Evolutionary conservation across 2,329 filamentous ascomycete genomes (phyloP).

Genomic region (Ophiostoma montium): DNA sequence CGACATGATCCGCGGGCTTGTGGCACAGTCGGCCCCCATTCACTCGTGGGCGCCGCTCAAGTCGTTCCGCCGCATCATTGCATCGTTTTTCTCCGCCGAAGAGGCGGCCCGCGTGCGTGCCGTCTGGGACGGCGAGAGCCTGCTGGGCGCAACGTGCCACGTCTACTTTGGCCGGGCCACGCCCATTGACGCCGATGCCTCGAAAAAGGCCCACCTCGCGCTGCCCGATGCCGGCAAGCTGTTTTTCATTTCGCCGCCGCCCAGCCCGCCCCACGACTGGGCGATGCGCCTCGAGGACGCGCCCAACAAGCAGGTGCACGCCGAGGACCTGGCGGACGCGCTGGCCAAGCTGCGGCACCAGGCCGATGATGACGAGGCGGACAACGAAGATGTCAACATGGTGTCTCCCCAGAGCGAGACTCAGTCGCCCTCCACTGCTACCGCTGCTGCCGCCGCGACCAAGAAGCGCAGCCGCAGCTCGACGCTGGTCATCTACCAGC

Average conservation of each 20-base stretch:
- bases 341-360: constrained; percentile 45
- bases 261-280: constrained; percentile 55
- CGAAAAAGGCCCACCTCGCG: constrained; percentile 42
- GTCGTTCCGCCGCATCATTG: constrained; percentile 68
- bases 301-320: constrained; percentile 55
- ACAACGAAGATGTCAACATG: constrained; percentile 21
- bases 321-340: constrained; percentile 53
- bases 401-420: constrained; percentile 27
- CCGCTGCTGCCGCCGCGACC: constrained; percentile 5
- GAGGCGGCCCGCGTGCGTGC: constrained; percentile 57
- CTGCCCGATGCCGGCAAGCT: constrained; percentile 56
- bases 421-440: constrained; percentile 19
- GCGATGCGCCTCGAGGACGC: constrained; percentile 54
- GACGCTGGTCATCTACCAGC: constrained; percentile 48
- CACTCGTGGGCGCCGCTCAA: constrained; percentile 70
- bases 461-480: constrained; percentile 43
- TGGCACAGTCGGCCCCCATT: constrained; percentile 54
- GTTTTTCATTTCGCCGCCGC: constrained; percentile 59
- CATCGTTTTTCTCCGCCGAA: constrained; percentile 59
- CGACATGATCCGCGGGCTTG: constrained; percentile 56
- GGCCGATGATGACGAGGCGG: constrained; percentile 17
- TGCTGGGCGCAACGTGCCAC: constrained; percentile 55
- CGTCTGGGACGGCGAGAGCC: constrained; percentile 58
- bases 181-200: constrained; percentile 27
- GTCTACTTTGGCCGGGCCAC: constrained; percentile 57